Conservation (phyloP, 192 early-diverging fungal species). For the Backusella tarrabulga region DNA sequence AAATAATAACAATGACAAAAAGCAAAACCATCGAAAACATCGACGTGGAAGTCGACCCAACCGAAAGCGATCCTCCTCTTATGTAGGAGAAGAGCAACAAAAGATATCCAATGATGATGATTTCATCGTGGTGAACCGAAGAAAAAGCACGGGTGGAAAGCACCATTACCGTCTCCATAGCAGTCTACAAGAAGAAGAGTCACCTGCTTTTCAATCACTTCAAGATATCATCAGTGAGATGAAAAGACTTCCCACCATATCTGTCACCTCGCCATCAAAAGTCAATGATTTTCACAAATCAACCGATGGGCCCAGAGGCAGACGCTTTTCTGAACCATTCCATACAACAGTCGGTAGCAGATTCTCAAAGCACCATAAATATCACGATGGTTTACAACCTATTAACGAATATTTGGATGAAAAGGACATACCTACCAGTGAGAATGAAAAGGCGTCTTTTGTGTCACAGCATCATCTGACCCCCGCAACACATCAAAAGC, state of each 20-base stretch:
- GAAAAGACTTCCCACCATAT: constrained; percentile 4
- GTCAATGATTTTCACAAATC: background rate
- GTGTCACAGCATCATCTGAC: background rate
- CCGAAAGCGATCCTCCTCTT: background rate
- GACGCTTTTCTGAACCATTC: constrained; percentile 2
- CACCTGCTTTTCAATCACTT: constrained; percentile 19
- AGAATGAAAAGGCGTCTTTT: constrained; percentile 6
- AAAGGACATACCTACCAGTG: background rate
- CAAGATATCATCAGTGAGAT: constrained; percentile 19
- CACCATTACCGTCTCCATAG: background rate
- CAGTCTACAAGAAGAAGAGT: background rate
- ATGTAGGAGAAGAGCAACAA: background rate
- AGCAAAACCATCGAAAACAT: background rate
- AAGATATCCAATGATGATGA: background rate
- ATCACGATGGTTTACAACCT: background rate
- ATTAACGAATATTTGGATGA: background rate
- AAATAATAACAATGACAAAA: background rate
- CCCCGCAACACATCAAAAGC: background rate
- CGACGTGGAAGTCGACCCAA: background rate
- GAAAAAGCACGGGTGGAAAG: background rate
- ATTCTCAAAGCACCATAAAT: background rate
- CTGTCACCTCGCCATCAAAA: background rate
- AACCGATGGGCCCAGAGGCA: background rate
- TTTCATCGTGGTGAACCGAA: background rate
- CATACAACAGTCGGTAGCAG: background rate